phyloP scores from a whole-genome alignment of 805 yeast species.

The Candida verbasci region DNA sequence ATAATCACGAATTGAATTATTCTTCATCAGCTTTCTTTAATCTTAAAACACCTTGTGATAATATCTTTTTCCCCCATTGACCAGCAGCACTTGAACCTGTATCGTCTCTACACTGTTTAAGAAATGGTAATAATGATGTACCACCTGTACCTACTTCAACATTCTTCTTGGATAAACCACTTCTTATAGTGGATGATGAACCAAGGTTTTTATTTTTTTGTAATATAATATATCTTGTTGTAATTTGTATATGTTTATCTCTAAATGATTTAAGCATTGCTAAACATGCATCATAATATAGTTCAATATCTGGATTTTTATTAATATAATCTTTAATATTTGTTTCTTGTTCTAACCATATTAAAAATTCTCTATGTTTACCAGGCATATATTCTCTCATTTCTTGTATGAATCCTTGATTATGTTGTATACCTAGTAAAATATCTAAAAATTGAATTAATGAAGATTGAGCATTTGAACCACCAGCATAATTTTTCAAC shows the following conservation, averaged over 20 bases:
- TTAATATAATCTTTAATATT: slow-evolving; percentile 63
- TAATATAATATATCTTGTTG: slow-evolving; percentile 76
- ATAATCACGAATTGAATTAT: too few species aligned
- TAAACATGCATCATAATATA: slow-evolving; percentile 82
- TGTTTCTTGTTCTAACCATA: slow-evolving; percentile 53
- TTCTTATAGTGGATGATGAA: slow-evolving; percentile 55
- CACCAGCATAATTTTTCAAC: slow-evolving; percentile 70
- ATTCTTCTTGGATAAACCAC: slow-evolving; percentile 56
- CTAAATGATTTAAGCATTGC: slow-evolving; percentile 86
- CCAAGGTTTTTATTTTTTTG: slow-evolving; percentile 68
- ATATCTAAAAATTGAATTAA: slow-evolving; percentile 84
- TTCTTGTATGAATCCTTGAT: slow-evolving; percentile 61
- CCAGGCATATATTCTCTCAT: slow-evolving; percentile 93
- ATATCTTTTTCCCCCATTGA: slow-evolving; percentile 76
- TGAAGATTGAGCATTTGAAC: slow-evolving; percentile 91
- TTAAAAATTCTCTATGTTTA: slow-evolving; percentile 71
- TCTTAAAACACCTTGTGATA: slow-evolving; percentile 52
- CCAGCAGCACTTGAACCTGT: slow-evolving; percentile 94
- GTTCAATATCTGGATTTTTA: slow-evolving; percentile 43
- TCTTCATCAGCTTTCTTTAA: slow-evolving; percentile 23
- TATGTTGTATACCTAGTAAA: slow-evolving; percentile 68
- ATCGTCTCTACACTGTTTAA: slow-evolving; percentile 94
- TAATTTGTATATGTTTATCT: slow-evolving; percentile 91
- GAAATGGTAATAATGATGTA: slow-evolving; percentile 82
- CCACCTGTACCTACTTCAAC: slow-evolving; percentile 88